Base-by-base conservation (phyloP, 768 basidiomycete species). In the Dentipellis fragilis region DNA sequence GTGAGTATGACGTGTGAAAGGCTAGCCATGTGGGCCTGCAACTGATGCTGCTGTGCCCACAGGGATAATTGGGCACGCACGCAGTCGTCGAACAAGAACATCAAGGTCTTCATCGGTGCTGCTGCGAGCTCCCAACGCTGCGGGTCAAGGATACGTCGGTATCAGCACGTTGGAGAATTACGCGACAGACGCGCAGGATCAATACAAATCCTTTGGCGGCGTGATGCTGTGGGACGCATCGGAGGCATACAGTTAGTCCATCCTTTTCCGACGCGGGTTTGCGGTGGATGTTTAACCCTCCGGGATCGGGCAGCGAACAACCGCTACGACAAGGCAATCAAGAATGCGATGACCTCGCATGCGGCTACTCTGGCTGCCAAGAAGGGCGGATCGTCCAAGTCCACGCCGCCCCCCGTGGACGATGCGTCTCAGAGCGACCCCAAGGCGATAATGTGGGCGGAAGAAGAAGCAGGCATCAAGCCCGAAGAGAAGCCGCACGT, bases 21-120 rank as follows among this genome's bases (percentile, higher is more conserved):
- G 2, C 42, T 39, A 22, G 16, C 9, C 29, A 29, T 29, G 29
- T n/a, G n/a, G n/a, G n/a, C n/a, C n/a, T 29, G 29, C 3, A 6
- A 29, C 29, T 29, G 29, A 52, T 11, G 37, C 49, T 4, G n/a
- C n/a, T n/a, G 19, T 22, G 22, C 48, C 7, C 16, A 45, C 55
- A 82, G 83, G 84, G 83, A 84, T 61, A 72, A 74, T 65, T 85
- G 82, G 83, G 83, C 84, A 23, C 76, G 77, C 52, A 75, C 69
- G 16, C 69, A 71, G 3, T 83, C 81, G 49, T 75, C 76, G 0
- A 85, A 83, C 69, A 72, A 69, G 57, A 76, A 81, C 59, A 79
- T 84, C 34, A 83, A 83, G 65, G 70, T 86, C n/a, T 85, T 79
- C 68, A 78, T 86, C 53, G 84, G 83, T 49, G 81, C 80, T 39